Percentiles rank a stretch among this genome's conserved stretches.
Evolutionary conservation across 106 monocot species (phyloP).

Genomic region (Triglochin maritima): DNA sequence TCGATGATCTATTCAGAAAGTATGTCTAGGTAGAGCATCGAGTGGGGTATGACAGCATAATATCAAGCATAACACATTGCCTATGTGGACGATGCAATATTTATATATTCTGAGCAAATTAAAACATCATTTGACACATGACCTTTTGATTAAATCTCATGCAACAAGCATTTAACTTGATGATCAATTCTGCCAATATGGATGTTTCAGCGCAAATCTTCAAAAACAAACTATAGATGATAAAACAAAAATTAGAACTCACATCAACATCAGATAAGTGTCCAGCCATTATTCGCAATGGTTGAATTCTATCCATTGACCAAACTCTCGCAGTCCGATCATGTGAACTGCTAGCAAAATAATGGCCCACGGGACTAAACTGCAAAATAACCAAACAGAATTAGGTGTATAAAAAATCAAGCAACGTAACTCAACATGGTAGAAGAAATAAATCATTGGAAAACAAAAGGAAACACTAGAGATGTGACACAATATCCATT

Average conservation of each 20-base stretch:
- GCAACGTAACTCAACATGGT: not conserved
- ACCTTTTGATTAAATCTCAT: no score
- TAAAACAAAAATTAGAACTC: conserved; percentile 18
- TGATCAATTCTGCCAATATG: no score
- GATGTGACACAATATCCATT: no score
- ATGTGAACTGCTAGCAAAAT: conserved; percentile 94
- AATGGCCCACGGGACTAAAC: conserved; percentile 97
- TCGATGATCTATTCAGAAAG: no score
- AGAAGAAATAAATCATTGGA: not conserved
- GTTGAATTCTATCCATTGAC: conserved; percentile 96
- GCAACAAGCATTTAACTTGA: no score
- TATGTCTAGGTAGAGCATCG: no score
- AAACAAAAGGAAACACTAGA: no score
- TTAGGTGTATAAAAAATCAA: not conserved
- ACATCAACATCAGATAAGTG: conserved; percentile 99
- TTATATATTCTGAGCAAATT: no score
- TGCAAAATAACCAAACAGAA: conserved; percentile 12
- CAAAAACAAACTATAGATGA: not conserved
- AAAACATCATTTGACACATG: no score
- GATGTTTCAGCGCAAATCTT: not conserved
- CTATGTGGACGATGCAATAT: no score
- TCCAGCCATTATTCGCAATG: conserved; percentile 97
- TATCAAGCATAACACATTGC: no score
- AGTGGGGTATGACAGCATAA: no score
- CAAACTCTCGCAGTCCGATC: conserved; percentile 97